These are phyloP conservation scores for Aspergillus avenaceus DNA, from an alignment of 495 filamentous ascomycete genomes.

Conservation along the genomic window DNA sequence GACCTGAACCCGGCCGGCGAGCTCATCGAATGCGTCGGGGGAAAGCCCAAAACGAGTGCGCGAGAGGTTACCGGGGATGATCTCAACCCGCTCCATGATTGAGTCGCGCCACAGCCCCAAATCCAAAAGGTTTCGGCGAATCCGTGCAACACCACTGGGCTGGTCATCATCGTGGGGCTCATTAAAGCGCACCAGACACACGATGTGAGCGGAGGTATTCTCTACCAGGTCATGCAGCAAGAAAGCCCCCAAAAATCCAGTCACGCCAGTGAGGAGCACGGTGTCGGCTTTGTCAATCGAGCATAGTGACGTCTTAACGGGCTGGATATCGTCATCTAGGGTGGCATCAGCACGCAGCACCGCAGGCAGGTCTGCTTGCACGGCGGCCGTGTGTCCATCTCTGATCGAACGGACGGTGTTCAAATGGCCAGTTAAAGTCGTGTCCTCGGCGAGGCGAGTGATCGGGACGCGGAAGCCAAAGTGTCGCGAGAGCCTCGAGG, in stretches of 20 bases:
- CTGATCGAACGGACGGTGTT: slow-evolving; percentile 53
- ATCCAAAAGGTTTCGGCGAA: slow-evolving; percentile 60
- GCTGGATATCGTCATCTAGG: slow-evolving; percentile 55
- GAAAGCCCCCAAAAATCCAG: slow-evolving; percentile 57
- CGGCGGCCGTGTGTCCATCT: slow-evolving; percentile 61
- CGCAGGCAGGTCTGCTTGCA: slow-evolving; percentile 61
- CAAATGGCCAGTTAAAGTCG: slow-evolving; percentile 58
- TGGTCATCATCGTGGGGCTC: slow-evolving; percentile 52
- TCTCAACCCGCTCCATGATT: slow-evolving; percentile 64
- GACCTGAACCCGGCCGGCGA: slow-evolving; percentile 54
- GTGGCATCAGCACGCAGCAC: slow-evolving; percentile 55
- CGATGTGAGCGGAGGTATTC: slow-evolving; percentile 56
- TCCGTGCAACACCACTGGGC: slow-evolving; percentile 50
- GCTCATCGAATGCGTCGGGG: slow-evolving; percentile 51
- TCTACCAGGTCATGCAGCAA: slow-evolving; percentile 50
- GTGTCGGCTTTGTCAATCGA: slow-evolving; percentile 55
- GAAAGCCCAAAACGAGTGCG: slow-evolving; percentile 54
- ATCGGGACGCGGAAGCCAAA: slow-evolving; percentile 62
- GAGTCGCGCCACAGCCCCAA: slow-evolving; percentile 63
- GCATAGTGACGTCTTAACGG: slow-evolving; percentile 37
- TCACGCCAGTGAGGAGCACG: slow-evolving; percentile 56
- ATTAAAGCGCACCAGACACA: slow-evolving; percentile 62
- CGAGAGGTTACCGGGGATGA: slow-evolving; percentile 61
- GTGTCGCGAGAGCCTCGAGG: slow-evolving; percentile 50
- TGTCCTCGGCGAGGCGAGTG: slow-evolving; percentile 56